Evolutionary conservation across 1,284 basidiomycete species (phyloP).

Genomic region (Prillingera fragicola): DNA sequence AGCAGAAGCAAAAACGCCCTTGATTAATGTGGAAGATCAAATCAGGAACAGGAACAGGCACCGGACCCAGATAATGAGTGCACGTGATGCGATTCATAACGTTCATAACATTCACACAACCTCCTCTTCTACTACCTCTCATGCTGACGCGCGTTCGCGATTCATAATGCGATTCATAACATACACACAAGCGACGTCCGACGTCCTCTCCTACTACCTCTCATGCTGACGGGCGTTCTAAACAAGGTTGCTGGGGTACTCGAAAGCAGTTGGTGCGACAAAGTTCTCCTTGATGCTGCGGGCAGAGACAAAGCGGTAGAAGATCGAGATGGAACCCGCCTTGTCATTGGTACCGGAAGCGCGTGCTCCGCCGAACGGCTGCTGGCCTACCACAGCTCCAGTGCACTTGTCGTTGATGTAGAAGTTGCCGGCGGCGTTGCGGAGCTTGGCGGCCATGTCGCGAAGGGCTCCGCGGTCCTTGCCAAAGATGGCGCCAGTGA

Average conservation of each 20-base stretch:
- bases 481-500: slow-evolving; percentile 89
- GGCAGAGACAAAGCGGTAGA: slow-evolving; percentile 80
- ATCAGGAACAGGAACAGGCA: no score
- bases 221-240: no score
- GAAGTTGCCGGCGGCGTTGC: slow-evolving; percentile 67
- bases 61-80: no score
- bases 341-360: slow-evolving; percentile 97
- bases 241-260: slow-evolving; percentile 78
- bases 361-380: slow-evolving; percentile 92
- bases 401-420: slow-evolving; percentile 90
- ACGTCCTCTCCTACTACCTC: no score
- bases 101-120: no score
- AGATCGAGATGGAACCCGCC: slow-evolving; percentile 84
- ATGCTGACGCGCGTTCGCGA: no score
- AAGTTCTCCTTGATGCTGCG: slow-evolving; percentile 97
- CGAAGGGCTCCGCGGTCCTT: slow-evolving; percentile 70
- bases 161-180: no score
- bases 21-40: no score
- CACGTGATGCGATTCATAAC: no score
- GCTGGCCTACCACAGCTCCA: slow-evolving; percentile 90
- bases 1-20: no score
- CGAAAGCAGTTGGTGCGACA: slow-evolving; percentile 66
- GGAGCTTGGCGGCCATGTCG: slow-evolving; percentile 67
- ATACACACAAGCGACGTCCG: no score
- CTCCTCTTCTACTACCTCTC: no score